These are phyloP conservation scores for Trichoderma asperelloides DNA, from an alignment of 495 filamentous ascomycete species.

Conservation along the genomic window DNA sequence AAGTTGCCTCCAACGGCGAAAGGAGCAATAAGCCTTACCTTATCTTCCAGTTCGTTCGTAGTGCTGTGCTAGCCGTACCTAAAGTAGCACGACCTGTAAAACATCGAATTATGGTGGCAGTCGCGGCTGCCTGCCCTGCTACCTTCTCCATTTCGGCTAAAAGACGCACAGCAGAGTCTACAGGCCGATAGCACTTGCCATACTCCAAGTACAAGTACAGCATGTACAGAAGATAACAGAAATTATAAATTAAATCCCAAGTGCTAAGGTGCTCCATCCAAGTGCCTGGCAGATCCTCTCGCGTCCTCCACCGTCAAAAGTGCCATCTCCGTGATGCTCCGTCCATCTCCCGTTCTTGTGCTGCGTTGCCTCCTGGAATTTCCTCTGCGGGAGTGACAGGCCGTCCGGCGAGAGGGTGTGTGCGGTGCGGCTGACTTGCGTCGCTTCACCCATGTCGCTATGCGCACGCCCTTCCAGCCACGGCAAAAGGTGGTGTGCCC, in stretches of 20 bases:
- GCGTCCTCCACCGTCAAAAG: not conserved
- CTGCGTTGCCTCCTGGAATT: not conserved
- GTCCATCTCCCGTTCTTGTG: not conserved
- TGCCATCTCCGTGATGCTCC: not conserved
- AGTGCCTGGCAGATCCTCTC: not conserved
- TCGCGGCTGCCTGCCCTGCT: not conserved
- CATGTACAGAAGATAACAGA: no score
- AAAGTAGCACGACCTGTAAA: not conserved
- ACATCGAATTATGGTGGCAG: not conserved
- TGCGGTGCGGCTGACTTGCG: conserved; percentile 6
- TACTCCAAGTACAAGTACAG: no score
- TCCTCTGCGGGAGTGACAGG: not conserved
- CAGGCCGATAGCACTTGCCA: not conserved
- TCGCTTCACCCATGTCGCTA: not conserved
- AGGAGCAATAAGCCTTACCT: no score
- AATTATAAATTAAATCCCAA: not conserved
- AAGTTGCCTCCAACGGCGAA: no score
- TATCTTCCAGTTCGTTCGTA: no score
- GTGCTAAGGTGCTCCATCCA: not conserved
- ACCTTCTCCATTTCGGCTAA: not conserved
- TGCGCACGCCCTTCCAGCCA: not conserved
- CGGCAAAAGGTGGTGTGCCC: not conserved
- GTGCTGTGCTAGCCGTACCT: no score
- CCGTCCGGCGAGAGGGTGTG: not conserved
- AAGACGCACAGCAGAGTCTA: not conserved